These are phyloP conservation scores for Cruciata laevipes DNA, from an alignment of 257 asterid species.

Conservation along the genomic window DNA sequence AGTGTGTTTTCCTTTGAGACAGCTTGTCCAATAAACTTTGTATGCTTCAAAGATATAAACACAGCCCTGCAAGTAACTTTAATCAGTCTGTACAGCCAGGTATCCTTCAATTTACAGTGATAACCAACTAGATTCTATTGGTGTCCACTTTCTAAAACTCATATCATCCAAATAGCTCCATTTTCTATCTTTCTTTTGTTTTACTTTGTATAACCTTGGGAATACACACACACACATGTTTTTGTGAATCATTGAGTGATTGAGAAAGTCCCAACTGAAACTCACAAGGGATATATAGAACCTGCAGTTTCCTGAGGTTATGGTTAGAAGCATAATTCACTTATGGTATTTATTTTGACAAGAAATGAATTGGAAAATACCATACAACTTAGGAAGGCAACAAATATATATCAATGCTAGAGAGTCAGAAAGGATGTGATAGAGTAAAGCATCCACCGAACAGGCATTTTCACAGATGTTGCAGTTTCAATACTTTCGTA, in stretches of 20 bases:
- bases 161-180: no score
- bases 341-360: not conserved
- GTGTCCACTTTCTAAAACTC: no score
- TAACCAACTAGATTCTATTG: not conserved
- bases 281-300: not conserved
- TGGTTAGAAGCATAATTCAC: not conserved
- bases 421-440: not conserved
- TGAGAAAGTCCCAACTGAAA: not conserved
- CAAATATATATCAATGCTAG: not conserved
- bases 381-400: not conserved
- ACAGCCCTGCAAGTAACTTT: conserved; percentile 54
- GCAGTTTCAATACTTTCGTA: not conserved
- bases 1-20: conserved; percentile 76
- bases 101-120: not conserved
- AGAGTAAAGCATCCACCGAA: not conserved
- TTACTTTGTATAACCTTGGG: no score
- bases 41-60: conserved; percentile 83
- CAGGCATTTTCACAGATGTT: not conserved
- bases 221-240: no score
- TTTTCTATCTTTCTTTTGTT: no score
- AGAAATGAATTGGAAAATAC: not conserved
- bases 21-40: conserved; percentile 81
- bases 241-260: no score
- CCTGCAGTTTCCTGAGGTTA: not conserved
- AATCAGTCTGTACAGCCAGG: conserved; percentile 12